Evolutionary conservation across 306 rosid genomes (phyloP).

Genomic region (Aeschynomene evenia): DNA sequence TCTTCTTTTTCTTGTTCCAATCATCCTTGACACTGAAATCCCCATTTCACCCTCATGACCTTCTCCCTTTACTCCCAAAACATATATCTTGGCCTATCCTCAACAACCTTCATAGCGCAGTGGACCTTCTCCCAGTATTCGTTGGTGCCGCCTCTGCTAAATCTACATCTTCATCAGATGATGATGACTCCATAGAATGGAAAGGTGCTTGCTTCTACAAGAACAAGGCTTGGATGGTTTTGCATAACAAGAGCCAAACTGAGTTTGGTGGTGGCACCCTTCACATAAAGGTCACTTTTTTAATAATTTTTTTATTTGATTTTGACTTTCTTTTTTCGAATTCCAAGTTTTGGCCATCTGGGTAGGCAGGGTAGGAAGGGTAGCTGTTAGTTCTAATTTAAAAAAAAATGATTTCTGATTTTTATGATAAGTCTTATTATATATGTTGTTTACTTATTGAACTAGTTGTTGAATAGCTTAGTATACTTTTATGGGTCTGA

Average conservation of each 20-base stretch:
- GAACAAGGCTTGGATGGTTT: slow-evolving; percentile 85
- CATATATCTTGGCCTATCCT: slow-evolving; percentile 81
- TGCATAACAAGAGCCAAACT: slow-evolving; percentile 58
- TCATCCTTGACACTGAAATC: slow-evolving; percentile 26
- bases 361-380: too few relatives aligned
- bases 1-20: neutral
- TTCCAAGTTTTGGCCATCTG: slow-evolving; percentile 7
- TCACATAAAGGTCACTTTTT: slow-evolving; percentile 63
- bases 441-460: too few relatives aligned
- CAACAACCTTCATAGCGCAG: slow-evolving; percentile 67
- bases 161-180: slow-evolving; percentile 30
- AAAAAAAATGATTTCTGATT: too few relatives aligned
- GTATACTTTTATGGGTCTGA: too few relatives aligned
- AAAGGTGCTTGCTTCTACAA: slow-evolving; percentile 79
- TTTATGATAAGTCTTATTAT: too few relatives aligned
- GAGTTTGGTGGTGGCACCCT: slow-evolving; percentile 94
- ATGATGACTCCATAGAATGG: slow-evolving; percentile 46
- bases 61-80: slow-evolving; percentile 77
- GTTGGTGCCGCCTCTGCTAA: slow-evolving; percentile 78
- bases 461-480: too few relatives aligned
- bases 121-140: slow-evolving; percentile 73
- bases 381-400: too few relatives aligned
- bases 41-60: slow-evolving; percentile 61
- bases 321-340: neutral
- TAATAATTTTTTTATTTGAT: neutral